Evolutionary conservation across 192 early-diverging fungal species (phyloP).

Genomic region (Rhizoclosmatium sp.): DNA sequence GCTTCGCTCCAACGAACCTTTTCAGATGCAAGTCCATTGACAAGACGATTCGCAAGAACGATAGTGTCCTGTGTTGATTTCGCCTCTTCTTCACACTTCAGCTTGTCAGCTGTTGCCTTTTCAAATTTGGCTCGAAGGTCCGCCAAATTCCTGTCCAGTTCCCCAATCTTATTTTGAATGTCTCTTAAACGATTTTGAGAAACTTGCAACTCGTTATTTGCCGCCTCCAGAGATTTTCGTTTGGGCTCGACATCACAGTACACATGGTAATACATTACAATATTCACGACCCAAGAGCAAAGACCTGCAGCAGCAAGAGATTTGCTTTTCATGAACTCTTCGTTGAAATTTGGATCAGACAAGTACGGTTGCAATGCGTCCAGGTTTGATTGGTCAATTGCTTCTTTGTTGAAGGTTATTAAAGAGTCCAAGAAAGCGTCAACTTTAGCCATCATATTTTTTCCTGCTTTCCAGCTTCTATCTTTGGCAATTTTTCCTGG

Average conservation of each 20-base stretch:
- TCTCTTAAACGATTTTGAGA: conserved; percentile 64
- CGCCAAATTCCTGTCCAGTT: conserved; percentile 66
- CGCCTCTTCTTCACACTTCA: conserved; percentile 71
- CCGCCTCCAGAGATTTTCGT: conserved; percentile 62
- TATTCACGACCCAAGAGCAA: conserved; percentile 71
- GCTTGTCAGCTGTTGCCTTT: conserved; percentile 70
- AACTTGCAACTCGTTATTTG: conserved; percentile 60
- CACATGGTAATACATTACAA: conserved; percentile 68
- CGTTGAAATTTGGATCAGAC: conserved; percentile 70
- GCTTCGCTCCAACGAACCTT: conserved; percentile 74
- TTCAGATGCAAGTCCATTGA: conserved; percentile 71
- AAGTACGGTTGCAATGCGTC: conserved; percentile 70
- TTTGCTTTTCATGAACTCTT: conserved; percentile 69
- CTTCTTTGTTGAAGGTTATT: conserved; percentile 71
- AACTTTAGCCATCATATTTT: conserved; percentile 77
- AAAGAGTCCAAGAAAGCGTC: conserved; percentile 69
- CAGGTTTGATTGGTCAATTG: conserved; percentile 65
- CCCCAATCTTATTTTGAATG: conserved; percentile 69
- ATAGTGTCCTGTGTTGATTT: conserved; percentile 70
- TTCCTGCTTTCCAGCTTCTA: conserved; percentile 69
- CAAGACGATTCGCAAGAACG: conserved; percentile 68
- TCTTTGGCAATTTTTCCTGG: conserved; percentile 73
- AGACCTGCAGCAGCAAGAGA: conserved; percentile 72
- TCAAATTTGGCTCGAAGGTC: conserved; percentile 70
- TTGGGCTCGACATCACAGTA: conserved; percentile 74